phyloP scores from a whole-genome alignment of 2,329 filamentous ascomycete species.

The Aquanectria penicillioides region DNA sequence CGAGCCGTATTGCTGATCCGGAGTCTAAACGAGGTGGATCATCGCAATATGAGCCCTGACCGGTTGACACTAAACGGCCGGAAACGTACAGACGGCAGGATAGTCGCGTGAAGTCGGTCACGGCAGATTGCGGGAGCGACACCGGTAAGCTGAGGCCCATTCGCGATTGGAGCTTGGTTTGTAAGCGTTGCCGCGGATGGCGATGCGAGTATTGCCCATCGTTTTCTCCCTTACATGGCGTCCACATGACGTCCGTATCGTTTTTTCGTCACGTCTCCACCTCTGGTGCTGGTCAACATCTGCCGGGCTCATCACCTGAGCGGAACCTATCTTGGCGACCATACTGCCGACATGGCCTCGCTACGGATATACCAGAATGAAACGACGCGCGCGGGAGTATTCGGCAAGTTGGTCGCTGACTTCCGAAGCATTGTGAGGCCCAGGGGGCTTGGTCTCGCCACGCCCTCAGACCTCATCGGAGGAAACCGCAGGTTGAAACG shows the following conservation, averaged over 20 bases:
- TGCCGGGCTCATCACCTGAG: conserved; percentile 4
- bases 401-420: conserved; percentile 1
- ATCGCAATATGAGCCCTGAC: conserved; percentile 12
- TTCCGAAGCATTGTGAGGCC: not conserved
- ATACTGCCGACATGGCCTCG: not conserved
- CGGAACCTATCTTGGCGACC: conserved; percentile 9
- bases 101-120: conserved; percentile 10
- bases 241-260: not conserved
- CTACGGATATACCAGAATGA: not conserved
- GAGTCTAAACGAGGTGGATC: conserved; percentile 4
- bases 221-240: conserved; percentile 1
- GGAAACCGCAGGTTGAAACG: no score
- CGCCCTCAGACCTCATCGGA: not conserved
- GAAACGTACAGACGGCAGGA: conserved; percentile 2
- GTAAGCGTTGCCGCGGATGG: conserved; percentile 21
- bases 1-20: not conserved
- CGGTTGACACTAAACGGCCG: conserved; percentile 6
- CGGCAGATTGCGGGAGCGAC: conserved; percentile 4
- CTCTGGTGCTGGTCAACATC: not conserved
- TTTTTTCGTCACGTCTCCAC: conserved; percentile 14
- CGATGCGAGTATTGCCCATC: not conserved
- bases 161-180: conserved; percentile 13
- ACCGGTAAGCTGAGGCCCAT: not conserved
- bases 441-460: not conserved
- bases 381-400: conserved; percentile 5